Base-by-base conservation (phyloP, 2,329 filamentous ascomycete genomes). In the Xylaria sp. region DNA sequence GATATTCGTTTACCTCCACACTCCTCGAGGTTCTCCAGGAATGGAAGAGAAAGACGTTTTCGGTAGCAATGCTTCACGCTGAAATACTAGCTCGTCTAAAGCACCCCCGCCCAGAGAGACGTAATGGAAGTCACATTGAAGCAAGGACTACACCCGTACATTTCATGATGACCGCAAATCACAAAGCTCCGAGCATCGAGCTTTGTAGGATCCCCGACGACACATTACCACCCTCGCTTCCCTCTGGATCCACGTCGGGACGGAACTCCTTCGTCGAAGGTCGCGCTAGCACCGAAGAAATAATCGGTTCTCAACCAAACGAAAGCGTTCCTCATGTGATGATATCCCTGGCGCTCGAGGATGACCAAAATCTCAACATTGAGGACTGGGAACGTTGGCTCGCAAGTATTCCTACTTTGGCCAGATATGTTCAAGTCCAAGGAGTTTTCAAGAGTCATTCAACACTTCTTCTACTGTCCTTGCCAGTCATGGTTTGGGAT, bases 151-250 rank as follows among this genome's bases (percentile, higher is more conserved):
- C 87, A 0, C 87, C 87, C 0, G 86, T 89, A 4, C 87, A 89
- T 72, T 89, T 89, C 73, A 89, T 89, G 85, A 89, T 89, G 86
- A 89, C 87, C 1, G 82, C 86, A 20, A 88, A 89, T 67, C 86
- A 89, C 74, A 86, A 82, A 67, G 86, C 85, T 0, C 86, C 86
- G 0, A 89, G 87, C 65, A 89, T 89, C 52, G 86, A 89, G 74
- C 77, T 89, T 43, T 83, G 83, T 6, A 81, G 83, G 15, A 51
- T 82, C 2, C 74, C 81, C 3, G 67, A 73, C 4, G 78, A 79
- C 25, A 75, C 74, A 41, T 74, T 77, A n/a, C 79, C 82, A 0
- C 78, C 80, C 2, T 81, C 82, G 5, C 82, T 80, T 18, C 79
- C 80, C 2, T 74, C 75, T 6, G 77, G 80, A 5, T 66, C 71